These are phyloP conservation scores for Neonectria ditissima DNA, from an alignment of 2,329 filamentous ascomycete species.

Conservation along the genomic window DNA sequence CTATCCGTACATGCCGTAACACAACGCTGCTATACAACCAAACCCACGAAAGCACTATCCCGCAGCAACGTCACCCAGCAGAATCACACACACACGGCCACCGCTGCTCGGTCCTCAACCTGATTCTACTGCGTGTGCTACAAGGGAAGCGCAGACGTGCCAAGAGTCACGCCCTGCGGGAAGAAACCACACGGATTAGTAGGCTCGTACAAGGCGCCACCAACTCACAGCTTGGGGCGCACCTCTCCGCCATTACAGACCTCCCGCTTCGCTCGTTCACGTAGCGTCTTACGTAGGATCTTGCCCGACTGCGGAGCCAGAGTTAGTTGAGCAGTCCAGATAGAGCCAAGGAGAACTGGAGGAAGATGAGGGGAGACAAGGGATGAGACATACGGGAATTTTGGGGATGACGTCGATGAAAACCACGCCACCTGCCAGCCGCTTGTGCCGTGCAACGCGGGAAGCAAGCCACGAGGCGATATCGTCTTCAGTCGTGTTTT, in stretches of 20 bases:
- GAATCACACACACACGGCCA: neutral
- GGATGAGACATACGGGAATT: constrained; percentile 59
- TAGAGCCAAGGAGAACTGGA: too few relatives aligned
- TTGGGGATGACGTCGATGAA: constrained; percentile 75
- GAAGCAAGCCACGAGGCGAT: constrained; percentile 73
- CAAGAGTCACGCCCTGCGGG: constrained; percentile 29
- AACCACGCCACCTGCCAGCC: constrained; percentile 75
- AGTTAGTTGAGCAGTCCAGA: constrained; percentile 25
- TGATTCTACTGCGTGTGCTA: constrained; percentile 16
- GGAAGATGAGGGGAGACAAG: neutral
- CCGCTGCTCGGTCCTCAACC: neutral
- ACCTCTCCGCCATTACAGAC: constrained; percentile 54
- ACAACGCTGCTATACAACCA: neutral
- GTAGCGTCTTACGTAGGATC: constrained; percentile 70
- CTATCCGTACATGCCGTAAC: neutral
- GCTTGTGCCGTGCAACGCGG: constrained; percentile 74
- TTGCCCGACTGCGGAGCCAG: constrained; percentile 68
- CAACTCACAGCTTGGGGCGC: constrained; percentile 47
- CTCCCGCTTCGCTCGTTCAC: constrained; percentile 68
- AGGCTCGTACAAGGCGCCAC: constrained; percentile 39
- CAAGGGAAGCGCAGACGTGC: constrained; percentile 21
- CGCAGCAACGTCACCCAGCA: neutral
- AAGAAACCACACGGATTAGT: constrained; percentile 37
- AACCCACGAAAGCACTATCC: neutral
- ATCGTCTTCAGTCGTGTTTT: constrained; percentile 51